Base-by-base conservation (phyloP, 768 basidiomycete species). In the Russula griseocarnosa region DNA sequence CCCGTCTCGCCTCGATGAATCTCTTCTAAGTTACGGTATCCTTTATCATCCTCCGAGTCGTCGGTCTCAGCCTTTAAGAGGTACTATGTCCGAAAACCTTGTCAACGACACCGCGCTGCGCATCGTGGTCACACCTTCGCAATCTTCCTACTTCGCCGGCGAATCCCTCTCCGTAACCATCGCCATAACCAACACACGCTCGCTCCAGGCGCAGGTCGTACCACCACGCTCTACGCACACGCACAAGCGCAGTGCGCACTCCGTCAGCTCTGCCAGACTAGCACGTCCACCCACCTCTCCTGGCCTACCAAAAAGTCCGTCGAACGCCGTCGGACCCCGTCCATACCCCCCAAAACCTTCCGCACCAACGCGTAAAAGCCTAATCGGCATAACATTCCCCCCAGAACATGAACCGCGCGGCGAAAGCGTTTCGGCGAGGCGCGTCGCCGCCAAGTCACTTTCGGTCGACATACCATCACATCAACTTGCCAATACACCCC, bases 61-160 rank as follows among this genome's bases (percentile, higher is more conserved):
- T n/a, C 26, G 38, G 38, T n/a, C 55, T 30, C 28, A 32, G 3
- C 38, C 9, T 14, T 13, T 28, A 50, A 50, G 24, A 50, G n/a
- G 40, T n/a, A 52, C 32, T 11, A 67, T 66, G 66, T 67, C 66
- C 24, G 63, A 64, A 46, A 20, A 32, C 54, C 24, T 0, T 3
- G 7, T 9, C 9, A 47, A 47, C 49, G 66, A 67, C 58, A 50
- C 68, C 16, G 66, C 68, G 24, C 68, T 92, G 5, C 85, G 87
- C 42, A 85, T 92, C 44, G 81, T 84, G 30, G 86, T 90, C 24
- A 82, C 83, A 0, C 95, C 95, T 1, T 81, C 89, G 0, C 89
- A 94, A 66, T 88, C 92, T 0, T 91, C 93, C 0, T 98, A 89
- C 76, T 98, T 95, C 73, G 92, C 95, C 0, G 95, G 95, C 61